Evolutionary conservation across 768 basidiomycete species (phyloP), one percentile per base, ranked within the genome.

Genomic region (Dentipellis fragilis): DNA sequence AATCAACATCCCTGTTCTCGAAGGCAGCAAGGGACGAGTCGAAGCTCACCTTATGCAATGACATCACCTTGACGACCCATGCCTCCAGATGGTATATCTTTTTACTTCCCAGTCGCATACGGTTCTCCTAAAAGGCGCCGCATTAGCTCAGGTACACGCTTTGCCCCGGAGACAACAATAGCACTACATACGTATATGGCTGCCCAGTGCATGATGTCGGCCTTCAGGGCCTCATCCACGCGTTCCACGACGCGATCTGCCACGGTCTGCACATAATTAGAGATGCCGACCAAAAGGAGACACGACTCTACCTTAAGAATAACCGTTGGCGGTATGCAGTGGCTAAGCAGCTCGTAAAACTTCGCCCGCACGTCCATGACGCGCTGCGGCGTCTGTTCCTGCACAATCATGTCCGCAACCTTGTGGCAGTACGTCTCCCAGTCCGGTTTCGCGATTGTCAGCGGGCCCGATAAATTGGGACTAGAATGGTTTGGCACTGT

Each of bases 381-480:
- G 56, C 84, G 81, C 54, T 85, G 81, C 17, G 96, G 93, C 29
- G 84, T 82, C 71, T 99, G 96, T 63, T 96, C 92, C 58, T 81
- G 76, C 16, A 97, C 73, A 59, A 99, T 93, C 64, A 89, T 72
- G 67, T 94, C 92, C 12, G 88, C 93, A 10, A 97, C 85, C 67
- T 93, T 92, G 62, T 85, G 77, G 62, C 94, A 96, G 67, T 96
- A 99, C 10, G 88, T 89, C 69, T 99, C 96, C 96, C 96, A 99
- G 66, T 99, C 96, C n/a, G 96, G 93, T 70, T 97, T 93, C 12
- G 93, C 92, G 55, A 95, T 92, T 36, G 79, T 77, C 55, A 93
- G 71, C 39, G 87, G 72, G 35, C 89, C 88, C 4, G 83, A 79
- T 39, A 95, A 76, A 67, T 93, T 89, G n/a, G 89, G 87, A 54